These are phyloP conservation scores for Calonectria henricotiae DNA, from an alignment of 2,329 filamentous ascomycete species.

Conservation along the genomic window DNA sequence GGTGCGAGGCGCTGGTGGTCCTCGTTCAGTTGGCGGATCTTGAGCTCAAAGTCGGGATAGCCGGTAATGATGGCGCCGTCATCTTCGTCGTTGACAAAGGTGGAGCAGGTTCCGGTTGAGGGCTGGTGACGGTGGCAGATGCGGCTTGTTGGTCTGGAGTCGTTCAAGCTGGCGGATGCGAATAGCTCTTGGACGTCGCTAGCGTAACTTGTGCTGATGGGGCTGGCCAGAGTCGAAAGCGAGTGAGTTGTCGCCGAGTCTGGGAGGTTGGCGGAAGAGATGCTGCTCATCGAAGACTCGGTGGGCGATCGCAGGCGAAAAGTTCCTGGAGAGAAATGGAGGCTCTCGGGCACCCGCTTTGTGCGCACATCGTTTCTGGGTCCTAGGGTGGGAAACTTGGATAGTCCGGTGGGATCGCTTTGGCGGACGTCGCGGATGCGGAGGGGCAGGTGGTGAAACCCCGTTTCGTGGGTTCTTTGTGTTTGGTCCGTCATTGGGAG, in stretches of 20 bases:
- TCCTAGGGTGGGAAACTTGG: constrained; percentile 45
- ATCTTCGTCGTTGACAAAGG: constrained; percentile 59
- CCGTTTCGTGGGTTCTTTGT: constrained; percentile 43
- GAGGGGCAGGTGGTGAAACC: constrained; percentile 52
- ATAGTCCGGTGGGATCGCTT: constrained; percentile 24
- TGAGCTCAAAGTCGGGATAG: constrained; percentile 52
- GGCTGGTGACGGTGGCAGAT: constrained; percentile 56
- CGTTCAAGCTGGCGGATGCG: constrained; percentile 49
- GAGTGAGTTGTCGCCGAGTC: constrained; percentile 61
- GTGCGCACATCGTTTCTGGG: constrained; percentile 33
- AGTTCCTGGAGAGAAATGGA: constrained; percentile 51
- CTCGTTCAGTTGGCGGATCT: constrained; percentile 46
- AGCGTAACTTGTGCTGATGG: constrained; percentile 58
- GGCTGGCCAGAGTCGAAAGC: constrained; percentile 57
- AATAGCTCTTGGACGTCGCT: constrained; percentile 57
- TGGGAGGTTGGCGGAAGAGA: constrained; percentile 58
- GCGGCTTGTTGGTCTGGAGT: constrained; percentile 51
- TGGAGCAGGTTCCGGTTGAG: constrained; percentile 59
- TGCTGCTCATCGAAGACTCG: constrained; percentile 59
- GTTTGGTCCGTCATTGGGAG: constrained; percentile 47
- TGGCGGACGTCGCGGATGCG: constrained; percentile 46
- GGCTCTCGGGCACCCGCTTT: constrained; percentile 54
- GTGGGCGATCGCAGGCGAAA: constrained; percentile 58
- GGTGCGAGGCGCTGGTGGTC: constrained; percentile 14
- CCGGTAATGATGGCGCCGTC: constrained; percentile 51